Percentiles rank a stretch among this genome's conserved stretches.
Evolutionary conservation across 805 yeast species (phyloP).

Genomic region (Wickerhamiella musiphila): DNA sequence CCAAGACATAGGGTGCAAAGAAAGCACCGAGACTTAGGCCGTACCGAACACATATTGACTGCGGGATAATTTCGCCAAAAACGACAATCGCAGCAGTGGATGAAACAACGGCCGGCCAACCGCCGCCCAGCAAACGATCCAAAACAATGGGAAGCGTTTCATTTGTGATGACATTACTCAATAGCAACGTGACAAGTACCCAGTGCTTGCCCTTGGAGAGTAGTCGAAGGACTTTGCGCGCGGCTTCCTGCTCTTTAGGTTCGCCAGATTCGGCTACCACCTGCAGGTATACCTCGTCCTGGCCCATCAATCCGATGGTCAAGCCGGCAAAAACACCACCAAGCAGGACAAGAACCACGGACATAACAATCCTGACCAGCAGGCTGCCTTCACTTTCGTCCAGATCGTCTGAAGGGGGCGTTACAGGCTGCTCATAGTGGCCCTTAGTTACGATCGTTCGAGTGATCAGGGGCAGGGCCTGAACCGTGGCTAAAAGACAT

Average conservation of each 20-base stretch:
- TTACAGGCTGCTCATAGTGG: background rate
- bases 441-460: background rate
- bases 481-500: background rate
- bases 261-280: conserved; percentile 80
- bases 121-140: conserved; percentile 88
- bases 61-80: conserved; percentile 95
- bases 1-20: conserved; percentile 73
- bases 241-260: conserved; percentile 43
- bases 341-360: conserved; percentile 20
- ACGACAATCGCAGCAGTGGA: conserved; percentile 87
- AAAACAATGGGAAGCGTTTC: conserved; percentile 88
- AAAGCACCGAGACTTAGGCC: conserved; percentile 84
- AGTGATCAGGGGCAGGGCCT: conserved; percentile 1
- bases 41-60: conserved; percentile 78
- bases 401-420: no score
- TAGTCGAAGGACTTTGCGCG: conserved; percentile 52
- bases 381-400: conserved; percentile 1
- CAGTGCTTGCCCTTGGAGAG: conserved; percentile 83
- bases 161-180: conserved; percentile 81
- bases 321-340: conserved; percentile 31
- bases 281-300: conserved; percentile 84
- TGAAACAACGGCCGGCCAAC: conserved; percentile 88
- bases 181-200: conserved; percentile 76
- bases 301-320: conserved; percentile 95
- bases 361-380: conserved; percentile 12